Evolutionary conservation across 495 filamentous ascomycete species (phyloP).

Genomic region (Aspergillus bertholletiae): DNA sequence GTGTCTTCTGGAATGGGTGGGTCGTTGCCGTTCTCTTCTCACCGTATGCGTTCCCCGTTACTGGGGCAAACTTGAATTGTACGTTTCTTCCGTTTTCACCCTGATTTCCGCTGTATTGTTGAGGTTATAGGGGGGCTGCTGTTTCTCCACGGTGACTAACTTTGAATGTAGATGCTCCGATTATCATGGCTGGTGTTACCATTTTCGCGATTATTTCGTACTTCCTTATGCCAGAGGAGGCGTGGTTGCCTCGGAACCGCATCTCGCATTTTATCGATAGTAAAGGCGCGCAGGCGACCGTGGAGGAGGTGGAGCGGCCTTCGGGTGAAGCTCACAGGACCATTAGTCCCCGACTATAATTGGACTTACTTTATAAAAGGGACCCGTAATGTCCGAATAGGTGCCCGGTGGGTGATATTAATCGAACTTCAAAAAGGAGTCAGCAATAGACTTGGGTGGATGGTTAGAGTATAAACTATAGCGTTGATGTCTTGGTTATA

Average conservation of each 20-base stretch:
- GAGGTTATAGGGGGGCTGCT: neutral
- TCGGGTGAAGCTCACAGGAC: neutral
- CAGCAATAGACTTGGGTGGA: neutral
- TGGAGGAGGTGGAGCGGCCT: conserved; percentile 11
- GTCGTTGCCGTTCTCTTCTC: conserved; percentile 48
- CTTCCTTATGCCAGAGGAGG: conserved; percentile 45
- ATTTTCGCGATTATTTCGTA: conserved; percentile 45
- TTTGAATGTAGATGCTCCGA: conserved; percentile 43
- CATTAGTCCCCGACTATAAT: neutral
- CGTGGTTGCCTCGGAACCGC: conserved; percentile 41
- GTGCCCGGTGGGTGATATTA: neutral
- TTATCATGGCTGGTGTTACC: conserved; percentile 48
- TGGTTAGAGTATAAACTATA: neutral
- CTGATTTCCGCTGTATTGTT: neutral
- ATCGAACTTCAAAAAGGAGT: neutral
- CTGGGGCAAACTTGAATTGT: conserved; percentile 45
- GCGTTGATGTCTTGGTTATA: neutral
- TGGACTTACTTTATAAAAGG: no score
- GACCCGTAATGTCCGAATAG: no score
- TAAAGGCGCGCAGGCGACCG: conserved; percentile 33
- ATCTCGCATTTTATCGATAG: conserved; percentile 45
- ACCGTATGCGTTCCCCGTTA: conserved; percentile 43
- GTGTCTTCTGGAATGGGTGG: conserved; percentile 50
- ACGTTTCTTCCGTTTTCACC: conserved; percentile 13
- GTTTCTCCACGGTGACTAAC: no score